phyloP scores from a whole-genome alignment of 2,329 filamentous ascomycete species.

The Aulographum hederae region DNA sequence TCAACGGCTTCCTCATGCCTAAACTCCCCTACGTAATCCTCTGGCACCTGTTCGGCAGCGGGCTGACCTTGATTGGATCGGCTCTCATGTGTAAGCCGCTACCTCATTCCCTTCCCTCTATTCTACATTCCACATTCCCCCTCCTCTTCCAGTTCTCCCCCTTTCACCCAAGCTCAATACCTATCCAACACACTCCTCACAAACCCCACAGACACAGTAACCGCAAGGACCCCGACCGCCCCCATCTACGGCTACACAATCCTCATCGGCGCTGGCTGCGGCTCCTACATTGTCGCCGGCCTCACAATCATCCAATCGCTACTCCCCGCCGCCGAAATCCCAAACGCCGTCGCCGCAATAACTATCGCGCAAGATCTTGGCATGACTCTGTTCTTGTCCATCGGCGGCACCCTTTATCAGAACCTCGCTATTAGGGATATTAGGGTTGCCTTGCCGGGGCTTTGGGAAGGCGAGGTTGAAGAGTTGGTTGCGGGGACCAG shows the following conservation, averaged over 20 bases:
- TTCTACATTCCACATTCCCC: no score
- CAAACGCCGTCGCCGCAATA: background rate
- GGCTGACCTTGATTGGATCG: constrained; percentile 17
- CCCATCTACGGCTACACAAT: constrained; percentile 11
- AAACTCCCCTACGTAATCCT: constrained; percentile 20
- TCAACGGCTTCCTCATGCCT: constrained; percentile 21
- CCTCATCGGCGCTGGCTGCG: constrained; percentile 8
- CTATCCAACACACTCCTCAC: no score
- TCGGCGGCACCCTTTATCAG: background rate
- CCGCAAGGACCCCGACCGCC: constrained; percentile 4
- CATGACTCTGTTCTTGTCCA: background rate
- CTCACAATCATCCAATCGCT: background rate
- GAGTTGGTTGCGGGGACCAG: no score
- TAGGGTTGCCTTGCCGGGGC: no score
- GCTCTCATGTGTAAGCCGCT: constrained; percentile 19
- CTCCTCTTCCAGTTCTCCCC: no score
- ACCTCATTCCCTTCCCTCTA: no score
- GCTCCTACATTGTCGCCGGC: background rate
- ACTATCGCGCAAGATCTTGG: background rate
- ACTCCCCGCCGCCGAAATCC: background rate
- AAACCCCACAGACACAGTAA: no score
- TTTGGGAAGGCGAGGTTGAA: no score
- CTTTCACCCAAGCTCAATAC: no score
- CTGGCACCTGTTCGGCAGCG: constrained; percentile 20
- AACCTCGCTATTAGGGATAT: no score